Percentiles rank a stretch among this genome's conserved stretches.
Conservation (phyloP, 805 yeast genomes). For the Schizosaccharomyces osmophilus region DNA sequence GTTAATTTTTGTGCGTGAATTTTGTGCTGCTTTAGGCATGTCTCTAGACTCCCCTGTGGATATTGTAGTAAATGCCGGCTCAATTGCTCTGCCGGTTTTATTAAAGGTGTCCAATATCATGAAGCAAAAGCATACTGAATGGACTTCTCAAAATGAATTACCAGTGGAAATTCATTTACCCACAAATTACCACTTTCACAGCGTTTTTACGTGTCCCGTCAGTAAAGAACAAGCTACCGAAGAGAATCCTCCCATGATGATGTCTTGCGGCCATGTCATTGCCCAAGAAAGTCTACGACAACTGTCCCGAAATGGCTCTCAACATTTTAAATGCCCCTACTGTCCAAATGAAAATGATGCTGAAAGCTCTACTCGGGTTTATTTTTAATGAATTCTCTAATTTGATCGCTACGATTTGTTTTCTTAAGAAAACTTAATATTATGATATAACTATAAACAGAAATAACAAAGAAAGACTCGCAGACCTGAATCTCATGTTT, state of each 20-base stretch:
- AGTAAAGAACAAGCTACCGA: constrained; percentile 39
- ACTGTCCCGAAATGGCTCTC: constrained; percentile 19
- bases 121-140: constrained; percentile 19
- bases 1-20: constrained; percentile 22
- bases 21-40: constrained; percentile 24
- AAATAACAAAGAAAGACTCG: too few relatives aligned
- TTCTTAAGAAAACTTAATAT: too few relatives aligned
- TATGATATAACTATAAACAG: too few relatives aligned
- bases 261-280: constrained; percentile 42
- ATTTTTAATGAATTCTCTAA: background rate
- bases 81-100: constrained; percentile 28
- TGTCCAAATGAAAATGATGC: constrained; percentile 30
- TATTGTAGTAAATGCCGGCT: constrained; percentile 26
- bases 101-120: constrained; percentile 24
- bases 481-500: too few relatives aligned
- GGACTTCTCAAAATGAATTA: constrained; percentile 35
- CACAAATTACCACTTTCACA: constrained; percentile 27
- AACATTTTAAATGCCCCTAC: constrained; percentile 44
- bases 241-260: constrained; percentile 34
- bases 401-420: too few relatives aligned
- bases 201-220: constrained; percentile 49
- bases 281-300: constrained; percentile 29
- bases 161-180: constrained; percentile 42
- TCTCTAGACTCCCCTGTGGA: constrained; percentile 30
- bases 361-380: background rate